phyloP scores from a whole-genome alignment of 768 basidiomycete genomes.

The Trametopsis cervina region DNA sequence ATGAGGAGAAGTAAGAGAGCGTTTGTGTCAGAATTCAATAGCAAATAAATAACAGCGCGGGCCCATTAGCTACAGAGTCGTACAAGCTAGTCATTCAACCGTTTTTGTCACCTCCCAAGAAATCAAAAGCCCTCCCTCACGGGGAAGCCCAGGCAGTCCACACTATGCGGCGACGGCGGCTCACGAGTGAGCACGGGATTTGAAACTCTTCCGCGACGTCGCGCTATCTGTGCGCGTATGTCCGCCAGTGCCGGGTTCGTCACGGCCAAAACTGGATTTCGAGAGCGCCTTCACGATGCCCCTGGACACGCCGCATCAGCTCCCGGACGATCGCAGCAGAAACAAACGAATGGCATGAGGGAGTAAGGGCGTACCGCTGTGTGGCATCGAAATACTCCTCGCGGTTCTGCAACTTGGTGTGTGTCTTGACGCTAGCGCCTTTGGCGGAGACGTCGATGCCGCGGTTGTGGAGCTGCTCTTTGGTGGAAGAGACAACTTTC shows the following conservation, averaged over 20 bases:
- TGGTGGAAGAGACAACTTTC: neutral
- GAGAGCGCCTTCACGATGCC: conserved; percentile 13
- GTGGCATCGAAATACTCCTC: conserved; percentile 15
- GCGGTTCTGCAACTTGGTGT: conserved; percentile 7
- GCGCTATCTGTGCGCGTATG: neutral
- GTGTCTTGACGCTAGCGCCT: conserved; percentile 9
- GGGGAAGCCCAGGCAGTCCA: no score
- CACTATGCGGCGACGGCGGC: no score
- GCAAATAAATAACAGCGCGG: no score
- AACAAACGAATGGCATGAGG: neutral
- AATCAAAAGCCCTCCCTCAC: no score
- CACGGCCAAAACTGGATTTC: conserved; percentile 5
- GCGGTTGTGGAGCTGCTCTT: conserved; percentile 7
- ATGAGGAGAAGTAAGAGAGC: no score
- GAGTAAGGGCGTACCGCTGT: conserved; percentile 8
- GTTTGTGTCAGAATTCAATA: no score
- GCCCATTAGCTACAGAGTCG: no score
- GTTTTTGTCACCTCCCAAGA: no score
- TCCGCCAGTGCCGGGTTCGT: neutral
- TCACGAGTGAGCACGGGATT: no score
- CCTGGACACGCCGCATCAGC: conserved; percentile 1
- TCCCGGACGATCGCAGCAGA: neutral
- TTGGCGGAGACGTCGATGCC: conserved; percentile 12
- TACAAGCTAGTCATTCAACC: no score
- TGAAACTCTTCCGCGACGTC: neutral